Percentiles rank a stretch among this genome's conserved stretches.
Conservation (phyloP, 805 yeast species). For the Saccharomycopsis sp. region DNA sequence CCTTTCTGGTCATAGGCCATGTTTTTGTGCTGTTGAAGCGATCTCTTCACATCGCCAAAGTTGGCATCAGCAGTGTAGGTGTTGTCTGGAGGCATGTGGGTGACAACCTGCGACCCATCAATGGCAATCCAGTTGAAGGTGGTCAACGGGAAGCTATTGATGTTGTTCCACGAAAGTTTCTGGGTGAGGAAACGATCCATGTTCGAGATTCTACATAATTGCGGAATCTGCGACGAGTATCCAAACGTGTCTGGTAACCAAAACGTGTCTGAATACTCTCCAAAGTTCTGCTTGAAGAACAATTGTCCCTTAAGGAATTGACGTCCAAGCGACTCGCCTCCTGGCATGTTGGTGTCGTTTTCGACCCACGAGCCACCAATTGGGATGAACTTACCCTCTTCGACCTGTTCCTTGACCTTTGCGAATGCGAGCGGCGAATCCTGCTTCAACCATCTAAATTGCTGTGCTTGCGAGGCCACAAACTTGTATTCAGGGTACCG, state of each 20-base stretch:
- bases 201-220: conserved; percentile 80
- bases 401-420: conserved; percentile 50
- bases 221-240: conserved; percentile 92
- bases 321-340: conserved; percentile 83
- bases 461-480: conserved; percentile 95
- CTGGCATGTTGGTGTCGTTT: conserved; percentile 92
- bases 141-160: conserved; percentile 80
- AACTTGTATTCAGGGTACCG: conserved; percentile 88
- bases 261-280: conserved; percentile 63
- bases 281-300: conserved; percentile 75
- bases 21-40: conserved; percentile 77
- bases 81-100: conserved; percentile 97
- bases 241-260: conserved; percentile 99
- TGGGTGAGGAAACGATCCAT: conserved; percentile 84
- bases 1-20: conserved; percentile 76
- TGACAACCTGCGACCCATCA: conserved; percentile 87
- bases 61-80: conserved; percentile 92
- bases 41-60: conserved; percentile 85
- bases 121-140: conserved; percentile 95
- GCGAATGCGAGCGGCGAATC: conserved; percentile 80
- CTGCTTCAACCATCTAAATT: conserved; percentile 81
- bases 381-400: conserved; percentile 73
- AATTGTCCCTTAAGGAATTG: conserved; percentile 90
- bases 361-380: conserved; percentile 99
- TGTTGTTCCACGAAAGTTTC: conserved; percentile 93